These are phyloP conservation scores for Termitomyces titanicus DNA, from an alignment of 768 basidiomycete species.

Conservation along the genomic window DNA sequence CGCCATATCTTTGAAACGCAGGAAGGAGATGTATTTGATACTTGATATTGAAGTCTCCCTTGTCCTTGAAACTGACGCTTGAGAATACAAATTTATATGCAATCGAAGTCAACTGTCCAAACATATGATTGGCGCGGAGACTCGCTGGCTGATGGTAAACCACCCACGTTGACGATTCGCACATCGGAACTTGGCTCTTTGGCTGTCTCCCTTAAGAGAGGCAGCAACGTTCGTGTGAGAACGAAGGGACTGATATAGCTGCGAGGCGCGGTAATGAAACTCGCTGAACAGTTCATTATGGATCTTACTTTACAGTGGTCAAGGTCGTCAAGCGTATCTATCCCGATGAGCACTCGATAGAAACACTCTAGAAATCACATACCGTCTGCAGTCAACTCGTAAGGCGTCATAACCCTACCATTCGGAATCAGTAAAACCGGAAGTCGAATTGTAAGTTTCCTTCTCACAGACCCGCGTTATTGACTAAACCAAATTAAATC, in stretches of 20 bases:
- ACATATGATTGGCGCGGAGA: not conserved
- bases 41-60: constrained; percentile 33
- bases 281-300: not conserved
- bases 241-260: constrained; percentile 55
- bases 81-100: constrained; percentile 20
- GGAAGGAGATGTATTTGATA: constrained; percentile 20
- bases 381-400: constrained; percentile 13
- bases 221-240: constrained; percentile 51
- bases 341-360: not conserved
- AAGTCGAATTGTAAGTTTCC: not conserved
- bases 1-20: constrained; percentile 29
- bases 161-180: constrained; percentile 53
- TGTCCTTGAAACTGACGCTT: constrained; percentile 22
- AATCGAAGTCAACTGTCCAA: constrained; percentile 30
- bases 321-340: constrained; percentile 32
- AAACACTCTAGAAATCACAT: not conserved
- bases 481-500: constrained; percentile 36
- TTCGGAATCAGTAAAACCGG: not conserved
- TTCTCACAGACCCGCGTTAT: constrained; percentile 51
- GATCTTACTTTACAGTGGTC: constrained; percentile 43
- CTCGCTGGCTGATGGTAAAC: not conserved
- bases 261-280: not conserved
- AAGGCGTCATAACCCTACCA: constrained; percentile 10
- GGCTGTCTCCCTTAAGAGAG: constrained; percentile 49
- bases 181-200: constrained; percentile 48